These are phyloP conservation scores for Chaetomidium leptoderma DNA, from an alignment of 495 filamentous ascomycete species.

Conservation along the genomic window DNA sequence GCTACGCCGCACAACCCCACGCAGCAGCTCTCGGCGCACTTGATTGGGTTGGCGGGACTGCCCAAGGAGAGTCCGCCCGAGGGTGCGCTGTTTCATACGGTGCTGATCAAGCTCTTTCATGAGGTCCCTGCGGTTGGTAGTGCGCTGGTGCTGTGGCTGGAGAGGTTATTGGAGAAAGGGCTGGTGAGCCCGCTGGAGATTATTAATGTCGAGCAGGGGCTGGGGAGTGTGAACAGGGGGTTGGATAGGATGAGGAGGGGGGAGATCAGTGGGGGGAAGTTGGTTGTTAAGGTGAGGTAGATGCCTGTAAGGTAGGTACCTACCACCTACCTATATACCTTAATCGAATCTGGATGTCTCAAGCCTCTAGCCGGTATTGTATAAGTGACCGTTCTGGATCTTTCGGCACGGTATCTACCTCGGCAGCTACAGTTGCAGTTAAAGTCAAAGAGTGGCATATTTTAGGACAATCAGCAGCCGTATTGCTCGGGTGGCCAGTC, in stretches of 20 bases:
- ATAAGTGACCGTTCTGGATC: no score
- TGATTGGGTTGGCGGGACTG: slow-evolving; percentile 59
- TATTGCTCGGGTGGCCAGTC: no score
- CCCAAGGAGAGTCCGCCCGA: slow-evolving; percentile 50
- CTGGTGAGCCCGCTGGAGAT: slow-evolving; percentile 54
- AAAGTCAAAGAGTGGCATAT: no score
- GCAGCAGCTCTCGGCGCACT: slow-evolving; percentile 39
- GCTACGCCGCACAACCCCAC: slow-evolving; percentile 19
- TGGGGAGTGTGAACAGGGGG: slow-evolving; percentile 59
- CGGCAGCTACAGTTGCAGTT: no score
- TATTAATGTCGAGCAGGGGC: slow-evolving; percentile 53
- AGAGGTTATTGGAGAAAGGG: slow-evolving; percentile 48
- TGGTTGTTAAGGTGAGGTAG: slow-evolving; percentile 46
- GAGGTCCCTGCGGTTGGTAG: slow-evolving; percentile 54
- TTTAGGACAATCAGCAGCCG: no score
- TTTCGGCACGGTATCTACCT: no score
- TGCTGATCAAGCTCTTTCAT: slow-evolving; percentile 69
- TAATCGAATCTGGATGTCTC: no score
- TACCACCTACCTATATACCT: no score
- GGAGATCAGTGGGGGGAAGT: slow-evolving; percentile 53
- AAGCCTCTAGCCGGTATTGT: no score
- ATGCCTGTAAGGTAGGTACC: no score
- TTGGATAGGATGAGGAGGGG: slow-evolving; percentile 57
- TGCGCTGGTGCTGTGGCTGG: slow-evolving; percentile 55
- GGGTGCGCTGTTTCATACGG: slow-evolving; percentile 50